phyloP scores from a whole-genome alignment of 495 filamentous ascomycete genomes.

The Penicillium cinerascens region DNA sequence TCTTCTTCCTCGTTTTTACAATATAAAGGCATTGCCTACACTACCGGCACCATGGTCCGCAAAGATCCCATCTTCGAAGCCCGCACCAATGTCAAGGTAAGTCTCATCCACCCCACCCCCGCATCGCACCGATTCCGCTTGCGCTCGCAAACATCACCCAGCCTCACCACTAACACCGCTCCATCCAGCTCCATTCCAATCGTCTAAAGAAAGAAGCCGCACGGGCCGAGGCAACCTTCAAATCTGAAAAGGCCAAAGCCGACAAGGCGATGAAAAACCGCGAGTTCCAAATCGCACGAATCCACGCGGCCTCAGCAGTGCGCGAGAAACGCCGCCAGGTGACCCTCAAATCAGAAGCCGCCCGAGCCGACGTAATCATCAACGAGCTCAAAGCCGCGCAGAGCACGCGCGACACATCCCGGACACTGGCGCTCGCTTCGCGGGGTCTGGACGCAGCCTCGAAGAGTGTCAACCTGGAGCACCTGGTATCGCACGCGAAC shows the following conservation, averaged over 20 bases:
- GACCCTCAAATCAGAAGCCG: constrained; percentile 43
- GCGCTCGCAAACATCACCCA: not conserved
- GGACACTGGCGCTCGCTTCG: constrained; percentile 42
- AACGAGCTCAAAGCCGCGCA: constrained; percentile 49
- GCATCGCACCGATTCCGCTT: constrained; percentile 1
- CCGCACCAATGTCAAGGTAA: constrained; percentile 49
- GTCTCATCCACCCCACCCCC: constrained; percentile 1
- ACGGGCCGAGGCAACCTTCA: constrained; percentile 45
- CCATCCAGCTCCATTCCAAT: constrained; percentile 42
- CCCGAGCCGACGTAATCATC: constrained; percentile 48
- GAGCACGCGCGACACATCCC: constrained; percentile 45
- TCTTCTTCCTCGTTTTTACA: not conserved
- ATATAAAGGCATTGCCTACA: not conserved
- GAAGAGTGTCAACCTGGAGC: constrained; percentile 44
- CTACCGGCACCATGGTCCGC: constrained; percentile 37
- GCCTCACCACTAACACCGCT: not conserved
- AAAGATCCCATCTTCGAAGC: constrained; percentile 50
- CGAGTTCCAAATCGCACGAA: constrained; percentile 50
- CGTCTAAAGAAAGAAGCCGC: constrained; percentile 46
- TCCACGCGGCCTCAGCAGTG: constrained; percentile 46
- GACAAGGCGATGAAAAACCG: constrained; percentile 49
- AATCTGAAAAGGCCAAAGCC: constrained; percentile 48
- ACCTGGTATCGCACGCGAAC: constrained; percentile 43
- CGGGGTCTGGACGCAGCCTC: constrained; percentile 44
- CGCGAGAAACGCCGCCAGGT: constrained; percentile 48